A percentile compares a stretch with the other conserved stretches of the same genome.
phyloP scores from a whole-genome alignment of 208 protist genomes.

The Tritrichomonas foetus region DNA sequence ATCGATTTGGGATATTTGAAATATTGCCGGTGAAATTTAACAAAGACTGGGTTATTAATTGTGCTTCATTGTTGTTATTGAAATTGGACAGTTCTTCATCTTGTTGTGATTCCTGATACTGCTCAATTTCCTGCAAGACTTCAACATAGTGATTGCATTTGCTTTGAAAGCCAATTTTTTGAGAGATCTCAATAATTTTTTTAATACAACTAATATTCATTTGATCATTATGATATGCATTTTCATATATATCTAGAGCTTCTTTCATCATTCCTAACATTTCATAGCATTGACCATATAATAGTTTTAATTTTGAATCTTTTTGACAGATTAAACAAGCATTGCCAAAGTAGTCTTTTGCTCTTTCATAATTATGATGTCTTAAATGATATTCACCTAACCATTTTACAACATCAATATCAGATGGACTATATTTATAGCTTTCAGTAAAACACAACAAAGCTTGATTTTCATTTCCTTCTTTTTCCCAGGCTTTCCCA shows the following conservation, averaged over 20 bases:
- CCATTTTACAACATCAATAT: slow-evolving; percentile 92
- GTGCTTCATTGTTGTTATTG: too few species aligned
- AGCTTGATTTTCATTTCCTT: slow-evolving; percentile 55
- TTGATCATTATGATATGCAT: neutral
- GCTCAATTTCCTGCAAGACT: too few species aligned
- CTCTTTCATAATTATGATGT: slow-evolving; percentile 88
- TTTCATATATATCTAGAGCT: slow-evolving; percentile 21
- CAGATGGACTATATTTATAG: slow-evolving; percentile 65
- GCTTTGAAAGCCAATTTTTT: neutral
- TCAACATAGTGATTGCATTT: neutral
- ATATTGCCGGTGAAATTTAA: too few species aligned
- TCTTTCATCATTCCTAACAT: neutral
- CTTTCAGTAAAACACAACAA: slow-evolving; percentile 48
- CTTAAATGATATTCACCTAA: slow-evolving; percentile 74
- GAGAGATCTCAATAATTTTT: neutral
- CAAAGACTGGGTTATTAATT: too few species aligned
- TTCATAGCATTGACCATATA: slow-evolving; percentile 52
- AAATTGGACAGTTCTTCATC: too few species aligned
- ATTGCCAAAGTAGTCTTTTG: slow-evolving; percentile 85
- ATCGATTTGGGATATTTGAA: too few species aligned
- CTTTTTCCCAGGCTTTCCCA: slow-evolving; percentile 75
- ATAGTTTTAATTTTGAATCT: slow-evolving; percentile 87
- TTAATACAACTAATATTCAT: neutral
- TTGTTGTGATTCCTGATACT: too few species aligned
- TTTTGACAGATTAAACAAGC: slow-evolving; percentile 82